These are phyloP conservation scores for Lecanicillium sp. DNA, from an alignment of 2,329 filamentous ascomycete species.

Conservation along the genomic window DNA sequence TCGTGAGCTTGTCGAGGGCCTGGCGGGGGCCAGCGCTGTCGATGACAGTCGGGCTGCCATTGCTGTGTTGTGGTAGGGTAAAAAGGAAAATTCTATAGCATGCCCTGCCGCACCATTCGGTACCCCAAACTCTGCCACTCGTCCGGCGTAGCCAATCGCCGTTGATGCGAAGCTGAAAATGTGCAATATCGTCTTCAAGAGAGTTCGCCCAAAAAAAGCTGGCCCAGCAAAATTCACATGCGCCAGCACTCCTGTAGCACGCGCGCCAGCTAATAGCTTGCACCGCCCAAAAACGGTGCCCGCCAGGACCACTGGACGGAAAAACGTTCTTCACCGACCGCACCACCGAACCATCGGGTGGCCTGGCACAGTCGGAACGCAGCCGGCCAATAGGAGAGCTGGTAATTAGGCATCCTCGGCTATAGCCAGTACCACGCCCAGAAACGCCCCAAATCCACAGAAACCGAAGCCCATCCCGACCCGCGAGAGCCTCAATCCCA, in stretches of 20 bases:
- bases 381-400: conserved; percentile 34
- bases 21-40: conserved; percentile 16
- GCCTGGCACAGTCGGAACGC: conserved; percentile 13
- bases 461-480: not conserved
- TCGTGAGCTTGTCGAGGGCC: conserved; percentile 16
- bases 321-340: conserved; percentile 20
- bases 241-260: conserved; percentile 1
- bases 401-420: conserved; percentile 44
- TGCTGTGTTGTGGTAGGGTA: conserved; percentile 3
- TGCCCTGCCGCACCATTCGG: too few species aligned
- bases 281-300: not conserved
- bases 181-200: too few species aligned
- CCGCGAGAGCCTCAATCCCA: not conserved
- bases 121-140: too few species aligned
- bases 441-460: conserved; percentile 5
- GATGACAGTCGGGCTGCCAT: conserved; percentile 19
- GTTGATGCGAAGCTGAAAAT: too few species aligned
- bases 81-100: too few species aligned
- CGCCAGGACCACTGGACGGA: conserved; percentile 9
- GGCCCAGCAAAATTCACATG: conserved; percentile 19
- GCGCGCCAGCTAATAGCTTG: conserved; percentile 18
- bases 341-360: conserved; percentile 18
- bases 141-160: too few species aligned
- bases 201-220: too few species aligned
- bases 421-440: conserved; percentile 22